Evolutionary conservation across 768 basidiomycete species (phyloP).

Genomic region (Asterophora parasitica): DNA sequence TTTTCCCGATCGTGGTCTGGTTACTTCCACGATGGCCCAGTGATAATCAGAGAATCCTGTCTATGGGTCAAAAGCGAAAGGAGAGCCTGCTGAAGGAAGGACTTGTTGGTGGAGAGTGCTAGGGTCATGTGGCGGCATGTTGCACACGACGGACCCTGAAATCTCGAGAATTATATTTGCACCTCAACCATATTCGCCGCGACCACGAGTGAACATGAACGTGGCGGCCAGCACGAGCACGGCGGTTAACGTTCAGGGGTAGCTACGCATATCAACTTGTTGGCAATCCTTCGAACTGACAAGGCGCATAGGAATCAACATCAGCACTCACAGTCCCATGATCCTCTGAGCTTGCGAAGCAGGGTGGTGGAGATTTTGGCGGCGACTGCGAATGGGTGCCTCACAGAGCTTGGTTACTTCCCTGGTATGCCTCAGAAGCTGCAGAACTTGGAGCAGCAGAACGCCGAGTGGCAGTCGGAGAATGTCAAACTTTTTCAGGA

Average conservation of each 20-base stretch:
- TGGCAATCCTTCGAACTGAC: not conserved
- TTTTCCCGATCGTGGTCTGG: not conserved
- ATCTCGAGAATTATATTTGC: not conserved
- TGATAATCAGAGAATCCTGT: not conserved
- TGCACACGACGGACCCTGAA: constrained; percentile 1
- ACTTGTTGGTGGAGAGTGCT: not conserved
- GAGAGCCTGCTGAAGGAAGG: too few relatives aligned
- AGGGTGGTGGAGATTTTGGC: constrained; percentile 42
- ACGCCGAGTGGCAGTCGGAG: constrained; percentile 29
- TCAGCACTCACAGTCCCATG: not conserved
- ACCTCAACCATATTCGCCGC: not conserved
- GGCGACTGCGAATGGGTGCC: constrained; percentile 39
- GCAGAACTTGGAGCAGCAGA: constrained; percentile 28
- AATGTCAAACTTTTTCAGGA: constrained; percentile 37
- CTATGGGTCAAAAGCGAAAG: not conserved
- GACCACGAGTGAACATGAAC: constrained; percentile 4
- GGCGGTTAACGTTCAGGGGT: constrained; percentile 6
- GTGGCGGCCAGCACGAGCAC: not conserved
- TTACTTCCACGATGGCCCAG: not conserved
- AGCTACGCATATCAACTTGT: not conserved
- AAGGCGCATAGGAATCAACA: constrained; percentile 1
- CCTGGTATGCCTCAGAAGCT: constrained; percentile 37
- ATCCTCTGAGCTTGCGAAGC: constrained; percentile 22
- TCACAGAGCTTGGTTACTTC: constrained; percentile 43
- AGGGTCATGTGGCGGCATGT: not conserved